phyloP scores from a whole-genome alignment of 2,329 filamentous ascomycete species.

The Alternaria dauci region DNA sequence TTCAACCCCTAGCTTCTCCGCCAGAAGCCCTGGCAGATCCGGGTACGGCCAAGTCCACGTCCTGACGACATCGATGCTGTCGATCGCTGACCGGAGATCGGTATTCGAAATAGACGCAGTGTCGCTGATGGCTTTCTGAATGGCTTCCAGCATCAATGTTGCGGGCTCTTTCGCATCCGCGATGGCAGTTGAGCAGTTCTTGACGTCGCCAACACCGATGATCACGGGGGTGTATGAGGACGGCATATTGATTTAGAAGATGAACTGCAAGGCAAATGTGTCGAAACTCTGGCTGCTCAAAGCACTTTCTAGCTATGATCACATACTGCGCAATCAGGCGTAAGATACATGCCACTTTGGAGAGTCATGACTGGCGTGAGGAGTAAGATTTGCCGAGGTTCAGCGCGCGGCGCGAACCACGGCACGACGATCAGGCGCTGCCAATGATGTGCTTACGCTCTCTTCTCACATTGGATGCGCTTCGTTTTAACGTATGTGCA shows the following conservation, averaged over 20 bases:
- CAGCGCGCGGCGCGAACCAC: background rate
- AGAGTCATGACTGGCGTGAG: conserved; percentile 22
- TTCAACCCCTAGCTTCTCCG: conserved; percentile 58
- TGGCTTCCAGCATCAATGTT: conserved; percentile 66
- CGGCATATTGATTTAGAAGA: background rate
- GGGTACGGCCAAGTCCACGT: conserved; percentile 73
- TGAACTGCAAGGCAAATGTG: background rate
- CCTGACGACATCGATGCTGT: conserved; percentile 67
- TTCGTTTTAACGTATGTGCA: background rate
- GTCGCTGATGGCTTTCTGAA: conserved; percentile 62
- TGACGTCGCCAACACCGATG: conserved; percentile 69
- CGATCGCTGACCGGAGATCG: conserved; percentile 58
- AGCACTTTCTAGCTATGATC: background rate
- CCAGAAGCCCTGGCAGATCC: conserved; percentile 65
- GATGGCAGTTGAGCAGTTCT: conserved; percentile 63
- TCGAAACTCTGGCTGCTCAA: background rate
- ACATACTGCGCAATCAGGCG: background rate
- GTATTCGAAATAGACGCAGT: conserved; percentile 47
- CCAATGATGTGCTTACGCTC: background rate
- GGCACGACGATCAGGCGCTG: background rate
- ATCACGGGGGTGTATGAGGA: conserved; percentile 59
- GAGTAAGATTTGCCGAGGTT: conserved; percentile 15
- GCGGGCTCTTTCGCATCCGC: conserved; percentile 67
- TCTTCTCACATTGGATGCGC: background rate
- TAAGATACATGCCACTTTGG: background rate